A percentile compares a stretch with the other conserved stretches of the same genome.
Conservation (phyloP, 129 eudicot genomes). For the Centrapalus pauciflorus region DNA sequence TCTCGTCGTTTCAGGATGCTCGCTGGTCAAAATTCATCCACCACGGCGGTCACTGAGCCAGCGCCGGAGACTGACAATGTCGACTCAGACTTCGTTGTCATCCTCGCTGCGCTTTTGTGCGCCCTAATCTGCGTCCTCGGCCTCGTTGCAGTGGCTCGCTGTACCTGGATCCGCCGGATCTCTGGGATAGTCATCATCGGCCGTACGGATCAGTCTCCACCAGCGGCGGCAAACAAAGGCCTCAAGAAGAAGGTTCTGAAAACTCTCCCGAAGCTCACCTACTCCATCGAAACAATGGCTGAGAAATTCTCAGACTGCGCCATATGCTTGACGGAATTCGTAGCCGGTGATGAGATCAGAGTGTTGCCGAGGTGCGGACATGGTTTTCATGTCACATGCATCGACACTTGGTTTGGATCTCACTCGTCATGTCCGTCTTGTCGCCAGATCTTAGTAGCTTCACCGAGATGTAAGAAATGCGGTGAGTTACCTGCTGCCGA, state of each 20-base stretch:
- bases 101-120: slow-evolving; percentile 81
- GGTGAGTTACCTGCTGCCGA: slow-evolving; percentile 38
- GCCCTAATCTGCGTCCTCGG: slow-evolving; percentile 83
- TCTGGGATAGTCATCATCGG: slow-evolving; percentile 29
- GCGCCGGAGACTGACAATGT: slow-evolving; percentile 12
- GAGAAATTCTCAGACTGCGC: slow-evolving; percentile 59
- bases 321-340: slow-evolving; percentile 71
- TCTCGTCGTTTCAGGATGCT: slow-evolving; percentile 38
- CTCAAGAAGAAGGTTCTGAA: slow-evolving; percentile 61
- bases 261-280: slow-evolving; percentile 56
- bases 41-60: slow-evolving; percentile 17
- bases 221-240: slow-evolving; percentile 70
- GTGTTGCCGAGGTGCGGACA: slow-evolving; percentile 77
- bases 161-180: slow-evolving; percentile 73
- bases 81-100: slow-evolving; percentile 61
- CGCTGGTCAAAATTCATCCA: slow-evolving; percentile 24
- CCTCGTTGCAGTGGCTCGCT: slow-evolving; percentile 75
- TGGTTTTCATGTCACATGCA: slow-evolving; percentile 60
- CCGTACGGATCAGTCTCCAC: slow-evolving; percentile 15
- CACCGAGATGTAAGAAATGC: slow-evolving; percentile 62
- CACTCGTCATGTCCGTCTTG: slow-evolving; percentile 86
- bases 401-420: slow-evolving; percentile 81
- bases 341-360: slow-evolving; percentile 57
- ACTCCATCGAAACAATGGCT: slow-evolving; percentile 26
- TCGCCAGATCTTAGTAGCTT: slow-evolving; percentile 55